Percentiles rank a stretch among this genome's conserved stretches.
Evolutionary conservation across 148 eudicot genomes (phyloP).

Genomic region (Chenopodium quinoa): DNA sequence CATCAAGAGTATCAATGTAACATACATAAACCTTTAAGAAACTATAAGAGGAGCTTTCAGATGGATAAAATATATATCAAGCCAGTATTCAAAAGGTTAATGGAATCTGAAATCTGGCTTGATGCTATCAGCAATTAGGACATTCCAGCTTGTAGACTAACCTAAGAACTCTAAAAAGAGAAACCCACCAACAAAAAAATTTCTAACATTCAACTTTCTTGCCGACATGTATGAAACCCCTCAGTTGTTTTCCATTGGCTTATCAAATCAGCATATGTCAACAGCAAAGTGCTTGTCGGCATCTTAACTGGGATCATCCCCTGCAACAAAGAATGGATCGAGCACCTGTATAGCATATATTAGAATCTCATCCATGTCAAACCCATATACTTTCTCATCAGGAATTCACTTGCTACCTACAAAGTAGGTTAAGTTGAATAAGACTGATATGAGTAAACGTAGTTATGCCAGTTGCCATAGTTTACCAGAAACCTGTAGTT

Average conservation of each 20-base stretch:
- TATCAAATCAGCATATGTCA: neutral
- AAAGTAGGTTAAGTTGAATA: neutral
- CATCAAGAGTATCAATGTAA: neutral
- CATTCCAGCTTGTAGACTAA: neutral
- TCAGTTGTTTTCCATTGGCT: conserved; percentile 15
- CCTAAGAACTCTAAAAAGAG: conserved; percentile 2
- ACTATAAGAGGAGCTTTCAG: neutral
- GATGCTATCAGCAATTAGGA: neutral
- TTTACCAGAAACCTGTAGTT: neutral
- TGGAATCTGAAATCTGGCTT: neutral
- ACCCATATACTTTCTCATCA: conserved; percentile 3
- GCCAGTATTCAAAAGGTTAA: neutral
- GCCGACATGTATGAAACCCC: neutral
- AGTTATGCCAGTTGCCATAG: neutral
- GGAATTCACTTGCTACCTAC: conserved; percentile 9
- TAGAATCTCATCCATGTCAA: conserved; percentile 2
- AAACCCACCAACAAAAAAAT: neutral
- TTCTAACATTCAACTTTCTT: conserved; percentile 1
- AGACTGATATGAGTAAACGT: neutral
- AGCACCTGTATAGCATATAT: conserved; percentile 6
- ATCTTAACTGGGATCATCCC: conserved; percentile 7
- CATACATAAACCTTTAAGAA: neutral
- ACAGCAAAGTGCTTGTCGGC: conserved; percentile 10
- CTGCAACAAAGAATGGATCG: conserved; percentile 12
- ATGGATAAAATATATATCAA: neutral